These are phyloP conservation scores for Ceratobasidium papillatum DNA, from an alignment of 1,284 basidiomycete species.

Conservation along the genomic window DNA sequence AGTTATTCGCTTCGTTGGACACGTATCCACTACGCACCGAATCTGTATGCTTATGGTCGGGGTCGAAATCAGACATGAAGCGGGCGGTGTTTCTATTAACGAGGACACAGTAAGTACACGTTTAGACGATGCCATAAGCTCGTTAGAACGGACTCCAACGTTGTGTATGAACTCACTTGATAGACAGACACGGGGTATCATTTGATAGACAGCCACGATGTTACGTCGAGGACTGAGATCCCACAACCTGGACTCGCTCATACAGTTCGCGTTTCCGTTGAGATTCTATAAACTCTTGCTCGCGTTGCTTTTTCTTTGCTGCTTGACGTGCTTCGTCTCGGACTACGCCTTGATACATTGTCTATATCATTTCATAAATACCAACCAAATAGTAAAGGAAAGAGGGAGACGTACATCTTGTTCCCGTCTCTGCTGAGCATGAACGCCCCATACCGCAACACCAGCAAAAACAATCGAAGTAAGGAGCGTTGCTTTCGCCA, in stretches of 20 bases:
- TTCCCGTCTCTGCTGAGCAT: constrained; percentile 87
- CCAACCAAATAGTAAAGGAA: constrained; percentile 1
- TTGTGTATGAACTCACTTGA: no score
- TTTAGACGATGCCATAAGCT: background rate
- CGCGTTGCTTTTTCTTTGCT: constrained; percentile 69
- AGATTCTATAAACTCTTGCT: constrained; percentile 53
- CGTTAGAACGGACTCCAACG: no score
- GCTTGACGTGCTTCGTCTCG: constrained; percentile 83
- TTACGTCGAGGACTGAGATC: constrained; percentile 5
- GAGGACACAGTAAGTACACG: constrained; percentile 16
- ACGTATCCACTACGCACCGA: no score
- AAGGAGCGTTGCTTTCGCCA: constrained; percentile 79
- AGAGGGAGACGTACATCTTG: constrained; percentile 67
- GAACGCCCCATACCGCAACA: constrained; percentile 89
- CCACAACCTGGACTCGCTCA: constrained; percentile 69
- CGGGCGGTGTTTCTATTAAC: constrained; percentile 6
- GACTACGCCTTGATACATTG: constrained; percentile 90
- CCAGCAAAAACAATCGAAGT: constrained; percentile 73
- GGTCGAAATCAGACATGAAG: constrained; percentile 2
- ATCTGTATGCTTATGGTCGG: no score
- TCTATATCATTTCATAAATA: constrained; percentile 57
- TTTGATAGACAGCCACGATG: background rate
- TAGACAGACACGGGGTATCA: background rate
- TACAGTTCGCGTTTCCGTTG: constrained; percentile 70
- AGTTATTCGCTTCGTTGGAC: no score